These are phyloP conservation scores for Aureobasidium melanogenum DNA, from an alignment of 2,329 filamentous ascomycete genomes.

Conservation along the genomic window DNA sequence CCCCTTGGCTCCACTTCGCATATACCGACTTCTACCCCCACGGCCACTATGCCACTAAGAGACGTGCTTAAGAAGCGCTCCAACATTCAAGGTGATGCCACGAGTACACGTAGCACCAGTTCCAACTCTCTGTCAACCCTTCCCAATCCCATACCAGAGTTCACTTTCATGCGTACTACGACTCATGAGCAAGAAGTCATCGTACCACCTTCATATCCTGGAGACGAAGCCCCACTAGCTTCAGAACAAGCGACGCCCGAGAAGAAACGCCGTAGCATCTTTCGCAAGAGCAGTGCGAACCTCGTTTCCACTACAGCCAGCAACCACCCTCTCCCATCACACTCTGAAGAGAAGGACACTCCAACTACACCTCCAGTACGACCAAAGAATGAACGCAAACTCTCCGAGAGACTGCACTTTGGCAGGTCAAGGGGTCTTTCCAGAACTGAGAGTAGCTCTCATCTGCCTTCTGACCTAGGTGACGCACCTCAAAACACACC, in stretches of 20 bases:
- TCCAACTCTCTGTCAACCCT: not conserved
- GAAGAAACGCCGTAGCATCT: constrained; percentile 11
- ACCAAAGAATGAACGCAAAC: constrained; percentile 32
- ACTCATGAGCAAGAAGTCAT: constrained; percentile 73
- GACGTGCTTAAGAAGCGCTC: constrained; percentile 21
- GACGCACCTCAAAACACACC: constrained; percentile 66
- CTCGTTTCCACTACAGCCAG: not conserved
- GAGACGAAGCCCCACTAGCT: constrained; percentile 24
- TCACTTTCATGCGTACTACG: constrained; percentile 79
- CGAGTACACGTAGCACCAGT: not conserved
- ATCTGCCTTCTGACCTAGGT: constrained; percentile 72
- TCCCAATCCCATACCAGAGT: constrained; percentile 44
- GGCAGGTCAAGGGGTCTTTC: constrained; percentile 32
- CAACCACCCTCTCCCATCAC: not conserved
- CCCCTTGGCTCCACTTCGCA: not conserved
- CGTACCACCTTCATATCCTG: constrained; percentile 52
- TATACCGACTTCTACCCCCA: not conserved
- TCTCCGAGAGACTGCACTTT: constrained; percentile 66
- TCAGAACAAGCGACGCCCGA: not conserved
- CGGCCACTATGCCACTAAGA: constrained; percentile 13
- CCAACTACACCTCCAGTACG: constrained; percentile 14
- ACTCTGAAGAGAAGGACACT: not conserved
- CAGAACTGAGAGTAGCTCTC: constrained; percentile 53
- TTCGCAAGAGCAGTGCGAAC: constrained; percentile 7
- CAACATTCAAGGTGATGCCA: constrained; percentile 3